phyloP scores from a whole-genome alignment of 2,329 filamentous ascomycete genomes.

The Fusarium floridanum region DNA sequence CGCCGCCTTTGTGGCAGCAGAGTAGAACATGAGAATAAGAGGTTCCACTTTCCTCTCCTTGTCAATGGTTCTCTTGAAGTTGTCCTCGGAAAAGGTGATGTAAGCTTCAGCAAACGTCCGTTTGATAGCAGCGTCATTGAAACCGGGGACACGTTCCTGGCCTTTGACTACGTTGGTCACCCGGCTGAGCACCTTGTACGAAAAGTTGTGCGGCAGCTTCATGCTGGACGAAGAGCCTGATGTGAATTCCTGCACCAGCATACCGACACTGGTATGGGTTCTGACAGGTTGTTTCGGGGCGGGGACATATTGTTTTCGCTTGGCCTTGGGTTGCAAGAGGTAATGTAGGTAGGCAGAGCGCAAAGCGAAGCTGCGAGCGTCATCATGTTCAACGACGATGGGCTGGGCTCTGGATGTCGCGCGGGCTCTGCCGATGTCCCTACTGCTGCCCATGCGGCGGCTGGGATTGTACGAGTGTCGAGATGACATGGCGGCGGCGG shows the following conservation, averaged over 20 bases:
- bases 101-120: constrained; percentile 95
- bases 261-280: constrained; percentile 80
- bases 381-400: constrained; percentile 72
- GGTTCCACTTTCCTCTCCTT: constrained; percentile 95
- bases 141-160: constrained; percentile 87
- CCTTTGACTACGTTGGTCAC: constrained; percentile 85
- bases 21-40: constrained; percentile 95
- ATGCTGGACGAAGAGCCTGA: constrained; percentile 62
- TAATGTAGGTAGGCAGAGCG: constrained; percentile 93
- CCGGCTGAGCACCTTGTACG: constrained; percentile 72
- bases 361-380: constrained; percentile 92
- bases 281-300: constrained; percentile 71
- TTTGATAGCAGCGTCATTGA: constrained; percentile 90
- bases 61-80: constrained; percentile 91
- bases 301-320: constrained; percentile 88
- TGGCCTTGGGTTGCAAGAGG: constrained; percentile 89
- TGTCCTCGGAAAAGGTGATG: constrained; percentile 89
- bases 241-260: constrained; percentile 89
- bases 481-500: constrained; percentile 61
- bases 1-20: constrained; percentile 87
- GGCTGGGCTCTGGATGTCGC: constrained; percentile 61
- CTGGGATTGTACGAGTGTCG: constrained; percentile 60
- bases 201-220: constrained; percentile 71
- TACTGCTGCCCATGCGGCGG: constrained; percentile 61
- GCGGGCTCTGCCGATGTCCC: constrained; percentile 56